A percentile compares a stretch with the other conserved stretches of the same genome.
phyloP scores from a whole-genome alignment of 1,139 yeast genomes.

The Taiozyma onychis region DNA sequence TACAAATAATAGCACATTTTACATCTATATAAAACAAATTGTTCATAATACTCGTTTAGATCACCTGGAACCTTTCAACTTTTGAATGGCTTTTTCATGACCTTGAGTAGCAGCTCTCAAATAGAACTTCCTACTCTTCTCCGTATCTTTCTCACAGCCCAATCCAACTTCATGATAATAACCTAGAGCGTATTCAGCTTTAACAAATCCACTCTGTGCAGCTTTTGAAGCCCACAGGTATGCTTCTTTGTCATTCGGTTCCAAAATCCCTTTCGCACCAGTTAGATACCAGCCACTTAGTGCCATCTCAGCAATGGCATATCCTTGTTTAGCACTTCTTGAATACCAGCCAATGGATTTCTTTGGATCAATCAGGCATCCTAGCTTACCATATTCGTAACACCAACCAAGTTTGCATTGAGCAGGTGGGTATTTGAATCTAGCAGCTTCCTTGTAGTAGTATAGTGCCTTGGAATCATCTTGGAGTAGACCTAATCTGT shows the following conservation, averaged over 20 bases:
- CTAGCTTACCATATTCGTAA: slow-evolving; percentile 79
- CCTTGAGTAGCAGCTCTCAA: slow-evolving; percentile 55
- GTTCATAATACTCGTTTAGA: neutral
- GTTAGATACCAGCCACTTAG: slow-evolving; percentile 88
- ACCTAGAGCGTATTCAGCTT: slow-evolving; percentile 84
- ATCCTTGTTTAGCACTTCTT: slow-evolving; percentile 67
- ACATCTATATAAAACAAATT: neutral
- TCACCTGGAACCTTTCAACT: slow-evolving; percentile 10
- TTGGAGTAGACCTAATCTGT: slow-evolving; percentile 20
- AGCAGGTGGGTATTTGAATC: slow-evolving; percentile 69
- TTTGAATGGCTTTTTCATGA: slow-evolving; percentile 45
- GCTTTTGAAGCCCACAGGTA: slow-evolving; percentile 88
- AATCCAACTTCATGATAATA: slow-evolving; percentile 76
- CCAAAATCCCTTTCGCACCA: slow-evolving; percentile 69
- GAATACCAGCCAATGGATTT: slow-evolving; percentile 89
- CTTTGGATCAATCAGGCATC: slow-evolving; percentile 59
- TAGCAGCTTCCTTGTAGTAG: slow-evolving; percentile 71
- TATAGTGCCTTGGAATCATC: slow-evolving; percentile 59
- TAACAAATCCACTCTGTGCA: slow-evolving; percentile 70
- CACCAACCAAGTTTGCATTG: slow-evolving; percentile 84
- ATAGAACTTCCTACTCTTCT: slow-evolving; percentile 49
- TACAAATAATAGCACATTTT: neutral
- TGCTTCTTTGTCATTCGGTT: slow-evolving; percentile 73
- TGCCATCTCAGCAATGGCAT: slow-evolving; percentile 85
- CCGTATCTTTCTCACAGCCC: slow-evolving; percentile 46